These are phyloP conservation scores for Trichoderma harzianum DNA, from an alignment of 2,329 filamentous ascomycete species.

Conservation along the genomic window DNA sequence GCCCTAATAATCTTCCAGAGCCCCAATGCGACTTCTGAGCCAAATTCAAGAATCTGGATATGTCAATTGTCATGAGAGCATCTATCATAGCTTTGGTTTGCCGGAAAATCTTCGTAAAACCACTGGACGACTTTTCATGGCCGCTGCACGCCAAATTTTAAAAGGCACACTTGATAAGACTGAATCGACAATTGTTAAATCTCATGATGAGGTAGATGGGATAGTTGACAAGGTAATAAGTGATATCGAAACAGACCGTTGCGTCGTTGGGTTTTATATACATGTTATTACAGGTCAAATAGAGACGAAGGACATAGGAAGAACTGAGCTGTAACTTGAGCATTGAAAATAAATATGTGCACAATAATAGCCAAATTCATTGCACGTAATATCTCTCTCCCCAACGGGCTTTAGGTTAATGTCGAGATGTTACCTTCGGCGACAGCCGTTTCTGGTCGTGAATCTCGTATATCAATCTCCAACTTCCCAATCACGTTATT, in stretches of 20 bases:
- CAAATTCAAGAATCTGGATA: neutral
- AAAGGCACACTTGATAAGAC: neutral
- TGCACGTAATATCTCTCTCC: neutral
- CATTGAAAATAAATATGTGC: neutral
- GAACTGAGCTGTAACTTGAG: neutral
- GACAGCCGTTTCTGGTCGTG: neutral
- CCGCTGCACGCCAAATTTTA: neutral
- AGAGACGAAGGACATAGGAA: neutral
- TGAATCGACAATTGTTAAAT: neutral
- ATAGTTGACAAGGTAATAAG: neutral
- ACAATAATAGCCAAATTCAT: neutral
- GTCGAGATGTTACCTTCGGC: neutral
- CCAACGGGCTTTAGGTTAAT: neutral
- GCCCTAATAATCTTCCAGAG: neutral
- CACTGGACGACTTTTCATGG: neutral
- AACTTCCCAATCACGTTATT: neutral
- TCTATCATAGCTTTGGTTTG: neutral
- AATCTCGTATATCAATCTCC: neutral
- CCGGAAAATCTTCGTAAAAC: neutral
- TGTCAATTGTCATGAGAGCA: neutral
- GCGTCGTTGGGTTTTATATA: neutral
- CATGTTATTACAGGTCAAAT: neutral
- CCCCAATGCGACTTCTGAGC: neutral
- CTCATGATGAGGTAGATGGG: neutral
- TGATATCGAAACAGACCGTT: neutral